Conservation (phyloP, 1,284 basidiomycete species). For the Malassezia globosa region DNA sequence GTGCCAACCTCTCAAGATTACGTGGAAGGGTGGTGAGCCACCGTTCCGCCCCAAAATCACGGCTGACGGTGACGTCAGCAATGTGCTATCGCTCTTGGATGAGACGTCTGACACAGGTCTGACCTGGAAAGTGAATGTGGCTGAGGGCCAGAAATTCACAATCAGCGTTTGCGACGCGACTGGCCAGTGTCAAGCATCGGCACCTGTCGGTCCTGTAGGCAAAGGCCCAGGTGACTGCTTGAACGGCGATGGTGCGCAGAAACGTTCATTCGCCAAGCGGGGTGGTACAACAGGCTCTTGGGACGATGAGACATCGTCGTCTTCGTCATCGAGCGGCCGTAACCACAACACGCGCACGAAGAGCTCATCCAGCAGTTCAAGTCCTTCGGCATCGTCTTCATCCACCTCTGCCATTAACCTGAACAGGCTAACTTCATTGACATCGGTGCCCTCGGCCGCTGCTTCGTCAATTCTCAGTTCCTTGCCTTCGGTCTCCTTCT, state of each 20-base stretch:
- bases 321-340: not conserved
- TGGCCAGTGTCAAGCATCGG: conserved; percentile 4
- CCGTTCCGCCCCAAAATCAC: conserved; percentile 21
- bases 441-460: not conserved
- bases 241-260: not conserved
- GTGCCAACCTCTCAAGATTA: conserved; percentile 22
- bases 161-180: conserved; percentile 17
- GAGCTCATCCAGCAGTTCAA: too few species aligned
- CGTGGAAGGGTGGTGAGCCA: conserved; percentile 19
- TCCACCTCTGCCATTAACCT: not conserved
- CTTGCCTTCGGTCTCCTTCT: not conserved
- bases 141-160: conserved; percentile 15
- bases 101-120: not conserved
- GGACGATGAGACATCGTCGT: not conserved
- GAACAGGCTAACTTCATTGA: not conserved
- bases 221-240: conserved; percentile 5
- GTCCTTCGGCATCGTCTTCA: not conserved
- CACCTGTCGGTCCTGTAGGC: conserved; percentile 1
- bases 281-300: not conserved
- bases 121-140: conserved; percentile 17
- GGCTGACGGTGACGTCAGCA: not conserved
- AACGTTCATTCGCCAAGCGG: not conserved
- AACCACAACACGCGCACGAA: not conserved
- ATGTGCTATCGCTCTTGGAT: not conserved
- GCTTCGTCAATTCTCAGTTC: not conserved